phyloP scores from a whole-genome alignment of 208 protist genomes.

The Endotrypanum monterogeii region DNA sequence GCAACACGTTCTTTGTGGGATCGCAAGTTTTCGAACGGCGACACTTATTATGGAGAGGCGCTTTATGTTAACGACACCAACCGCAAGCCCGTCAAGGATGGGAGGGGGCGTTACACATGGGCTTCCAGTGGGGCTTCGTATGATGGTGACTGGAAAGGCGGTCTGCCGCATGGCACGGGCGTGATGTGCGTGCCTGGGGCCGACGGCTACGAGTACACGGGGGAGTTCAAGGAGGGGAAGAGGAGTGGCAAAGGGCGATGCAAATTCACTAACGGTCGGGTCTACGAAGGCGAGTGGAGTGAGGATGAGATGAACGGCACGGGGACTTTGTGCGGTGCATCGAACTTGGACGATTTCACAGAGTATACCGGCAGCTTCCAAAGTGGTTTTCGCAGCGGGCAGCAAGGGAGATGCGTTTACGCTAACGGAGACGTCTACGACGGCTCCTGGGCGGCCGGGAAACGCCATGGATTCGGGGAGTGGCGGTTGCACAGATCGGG shows the following conservation, averaged over 20 bases:
- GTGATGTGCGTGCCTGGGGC: slow-evolving; percentile 50
- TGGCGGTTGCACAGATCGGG: slow-evolving; percentile 32
- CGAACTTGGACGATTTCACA: slow-evolving; percentile 58
- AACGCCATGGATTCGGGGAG: slow-evolving; percentile 70
- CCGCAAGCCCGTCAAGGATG: slow-evolving; percentile 57
- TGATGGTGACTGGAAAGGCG: slow-evolving; percentile 53
- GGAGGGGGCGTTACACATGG: slow-evolving; percentile 67
- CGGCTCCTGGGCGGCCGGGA: slow-evolving; percentile 62
- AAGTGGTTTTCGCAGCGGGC: slow-evolving; percentile 54
- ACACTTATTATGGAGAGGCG: slow-evolving; percentile 67
- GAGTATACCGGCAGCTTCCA: slow-evolving; percentile 75
- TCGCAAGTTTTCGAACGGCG: slow-evolving; percentile 73
- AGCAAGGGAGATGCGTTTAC: slow-evolving; percentile 66
- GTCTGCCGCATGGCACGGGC: slow-evolving; percentile 63
- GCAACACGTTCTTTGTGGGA: slow-evolving; percentile 46
- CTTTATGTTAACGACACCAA: slow-evolving; percentile 60
- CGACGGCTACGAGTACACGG: slow-evolving; percentile 72
- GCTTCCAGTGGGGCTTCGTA: slow-evolving; percentile 56
- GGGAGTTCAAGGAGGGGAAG: slow-evolving; percentile 55
- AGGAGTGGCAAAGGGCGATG: slow-evolving; percentile 76
- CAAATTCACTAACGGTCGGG: slow-evolving; percentile 67
- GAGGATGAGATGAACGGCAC: slow-evolving; percentile 80
- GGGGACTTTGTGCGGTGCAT: slow-evolving; percentile 54
- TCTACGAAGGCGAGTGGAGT: slow-evolving; percentile 83
- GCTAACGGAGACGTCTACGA: slow-evolving; percentile 76